Base-by-base conservation (phyloP, 768 basidiomycete species). In the Kwoniella shandongensis region DNA sequence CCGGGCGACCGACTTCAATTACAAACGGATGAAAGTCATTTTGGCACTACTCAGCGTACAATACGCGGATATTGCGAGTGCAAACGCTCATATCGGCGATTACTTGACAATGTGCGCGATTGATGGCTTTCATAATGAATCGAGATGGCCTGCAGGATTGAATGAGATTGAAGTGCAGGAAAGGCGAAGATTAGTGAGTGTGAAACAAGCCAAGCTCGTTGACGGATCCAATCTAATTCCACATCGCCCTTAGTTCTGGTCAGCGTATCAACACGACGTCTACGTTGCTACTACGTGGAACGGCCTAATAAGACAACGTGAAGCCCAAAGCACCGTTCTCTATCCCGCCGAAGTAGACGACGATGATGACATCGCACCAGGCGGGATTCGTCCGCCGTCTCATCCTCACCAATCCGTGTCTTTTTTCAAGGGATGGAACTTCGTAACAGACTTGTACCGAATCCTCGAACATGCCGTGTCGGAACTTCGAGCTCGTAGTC, bases 351-450 rank as follows among this genome's bases (percentile, higher is more conserved):
- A 73, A 46, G 65, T 73, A 6, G 27, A 51, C 18, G 49, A 57
- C 25, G 70, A 72, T 45, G 55, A 65, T 7, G 65, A 73, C 23
- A 67, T 70, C 38, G 62, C 60, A 1, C 35, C 49, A 0, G 53
- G 47, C 12, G 54, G 54, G 18, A 51, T 58, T 18, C 44, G 29
- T 30, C 18, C 20, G 13, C 42, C 51, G 4, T 44, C 38, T 25
- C 42, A 36, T 32, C 18, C 23, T 12, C 18, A 59, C 3, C 35
- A 25, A 13, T 44, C 36, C 17, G 38, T 56, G 30, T 70, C 71
- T 11, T 70, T 61, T 46, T 22, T 68, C n/a, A 36, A 30, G 10
- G 72, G 72, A 6, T 70, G 67, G 67, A 73, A 73, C 42, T 73
- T 73, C 51, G 59, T 63, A 1, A 59, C 44, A 44, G 65, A 69